Base-by-base conservation (phyloP, 2,329 filamentous ascomycete genomes). In the Triangularia verruculosa region DNA sequence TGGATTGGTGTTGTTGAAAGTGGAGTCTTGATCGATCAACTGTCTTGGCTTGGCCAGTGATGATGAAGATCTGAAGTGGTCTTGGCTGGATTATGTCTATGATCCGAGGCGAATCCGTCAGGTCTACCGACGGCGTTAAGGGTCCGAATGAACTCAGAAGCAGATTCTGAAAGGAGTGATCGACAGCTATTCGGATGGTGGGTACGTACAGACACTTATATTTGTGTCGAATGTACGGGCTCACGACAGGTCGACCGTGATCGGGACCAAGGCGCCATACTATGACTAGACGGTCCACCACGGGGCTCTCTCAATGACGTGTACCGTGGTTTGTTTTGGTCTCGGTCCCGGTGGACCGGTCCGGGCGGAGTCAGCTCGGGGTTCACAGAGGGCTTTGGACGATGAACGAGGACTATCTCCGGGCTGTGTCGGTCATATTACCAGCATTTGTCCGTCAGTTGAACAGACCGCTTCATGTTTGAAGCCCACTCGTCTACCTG, bases 131-230 rank as follows among this genome's bases (percentile, higher is more conserved):
- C 56, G 32, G 58, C 63, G 24, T 53, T 53, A 24, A 20, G 17
- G 28, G 34, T 30, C 17, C 34, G 57, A 59, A 22, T 28, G n/a
- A 34, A 57, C 9, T 20, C 17, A 20, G 57, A 54, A 43, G 53
- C 55, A 63, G 20, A 64, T 22, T 32, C 61, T 52, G 60, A 61
- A 4, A 32, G 57, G 47, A 56, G 24, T 61, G 61, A 64, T 61
- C 25, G 53, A n/a, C 53, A 47, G 9, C 24, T 47, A 47, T 58
- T 27, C 12, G 20, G 57, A 54, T 47, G 27, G 54, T 25, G 39
- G 61, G 59, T 61, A 64, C 61, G 51, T 60, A 61, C 57, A 61
- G 30, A n/a, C 39, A 54, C 63, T 67, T 67, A 67, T 67, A 67
- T 43, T 58, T 32, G 24, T 58, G 20, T 57, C 61, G 22, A 55